These are phyloP conservation scores for Jatropha multifida DNA, from an alignment of 441 rosid species.

Conservation along the genomic window DNA sequence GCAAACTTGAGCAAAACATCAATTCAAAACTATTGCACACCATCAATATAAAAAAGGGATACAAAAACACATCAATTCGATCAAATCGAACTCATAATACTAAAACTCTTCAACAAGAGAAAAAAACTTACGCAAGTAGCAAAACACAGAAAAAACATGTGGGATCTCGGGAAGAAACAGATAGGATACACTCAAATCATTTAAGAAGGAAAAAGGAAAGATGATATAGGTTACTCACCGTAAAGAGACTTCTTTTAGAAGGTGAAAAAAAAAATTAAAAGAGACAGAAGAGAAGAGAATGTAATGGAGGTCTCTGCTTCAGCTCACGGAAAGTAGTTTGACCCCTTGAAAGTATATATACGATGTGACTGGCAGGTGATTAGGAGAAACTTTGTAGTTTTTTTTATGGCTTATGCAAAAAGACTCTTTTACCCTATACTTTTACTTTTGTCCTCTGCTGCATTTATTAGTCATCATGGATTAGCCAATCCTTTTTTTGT, in stretches of 20 bases:
- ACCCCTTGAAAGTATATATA: conserved; percentile 16
- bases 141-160: neutral
- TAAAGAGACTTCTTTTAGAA: neutral
- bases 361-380: conserved; percentile 29
- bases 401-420: neutral
- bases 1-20: neutral
- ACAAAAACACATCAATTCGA: neutral
- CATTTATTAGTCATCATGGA: conserved; percentile 7
- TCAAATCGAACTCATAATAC: neutral
- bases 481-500: neutral
- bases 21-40: neutral
- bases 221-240: conserved; percentile 16
- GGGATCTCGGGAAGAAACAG: neutral
- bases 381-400: neutral
- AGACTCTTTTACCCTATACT: neutral
- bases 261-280: conserved; percentile 13
- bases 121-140: conserved; percentile 19
- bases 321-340: conserved; percentile 37
- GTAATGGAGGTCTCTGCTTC: conserved; percentile 15
- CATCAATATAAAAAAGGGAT: neutral
- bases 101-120: neutral
- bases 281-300: conserved; percentile 5
- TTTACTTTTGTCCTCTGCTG: neutral
- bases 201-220: conserved; percentile 3
- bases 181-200: neutral